Percentiles rank a stretch among this genome's conserved stretches.
phyloP scores from a whole-genome alignment of 805 yeast genomes.

The Candida ipomoeae region DNA sequence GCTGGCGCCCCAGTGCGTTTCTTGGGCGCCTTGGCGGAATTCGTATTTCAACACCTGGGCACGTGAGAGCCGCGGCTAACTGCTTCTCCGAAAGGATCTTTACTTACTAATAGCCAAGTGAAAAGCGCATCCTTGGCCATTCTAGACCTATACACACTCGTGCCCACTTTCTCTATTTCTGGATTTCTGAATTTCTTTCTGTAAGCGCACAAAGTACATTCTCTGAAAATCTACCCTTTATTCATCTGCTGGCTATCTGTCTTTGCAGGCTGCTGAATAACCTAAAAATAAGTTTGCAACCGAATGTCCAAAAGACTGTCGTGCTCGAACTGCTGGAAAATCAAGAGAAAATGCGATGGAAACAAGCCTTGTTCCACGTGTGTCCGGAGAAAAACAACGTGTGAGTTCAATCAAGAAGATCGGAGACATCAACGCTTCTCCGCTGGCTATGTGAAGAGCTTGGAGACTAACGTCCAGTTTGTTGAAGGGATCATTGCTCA shows the following conservation, averaged over 20 bases:
- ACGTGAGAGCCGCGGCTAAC: neutral
- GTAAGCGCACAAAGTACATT: neutral
- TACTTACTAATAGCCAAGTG: neutral
- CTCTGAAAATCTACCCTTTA: neutral
- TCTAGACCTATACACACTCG: neutral
- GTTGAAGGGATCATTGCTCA: constrained; percentile 12
- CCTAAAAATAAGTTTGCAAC: neutral
- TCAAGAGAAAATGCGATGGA: constrained; percentile 19
- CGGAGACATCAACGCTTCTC: constrained; percentile 17
- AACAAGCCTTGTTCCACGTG: constrained; percentile 17
- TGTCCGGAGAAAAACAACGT: constrained; percentile 8
- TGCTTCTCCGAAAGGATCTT: neutral
- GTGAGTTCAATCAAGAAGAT: constrained; percentile 17
- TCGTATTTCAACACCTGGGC: neutral
- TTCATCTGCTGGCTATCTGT: neutral
- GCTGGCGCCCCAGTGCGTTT: no score
- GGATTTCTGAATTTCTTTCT: neutral
- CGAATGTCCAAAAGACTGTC: constrained; percentile 12
- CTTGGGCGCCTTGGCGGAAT: no score
- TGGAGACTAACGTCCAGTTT: constrained; percentile 17
- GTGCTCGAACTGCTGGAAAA: constrained; percentile 17
- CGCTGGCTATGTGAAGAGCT: constrained; percentile 16
- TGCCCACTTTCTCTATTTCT: neutral
- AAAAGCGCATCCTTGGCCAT: neutral
- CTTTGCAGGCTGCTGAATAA: neutral